Conservation (phyloP, 164 flowering plant species). For the Vitis vinifera region DNA sequence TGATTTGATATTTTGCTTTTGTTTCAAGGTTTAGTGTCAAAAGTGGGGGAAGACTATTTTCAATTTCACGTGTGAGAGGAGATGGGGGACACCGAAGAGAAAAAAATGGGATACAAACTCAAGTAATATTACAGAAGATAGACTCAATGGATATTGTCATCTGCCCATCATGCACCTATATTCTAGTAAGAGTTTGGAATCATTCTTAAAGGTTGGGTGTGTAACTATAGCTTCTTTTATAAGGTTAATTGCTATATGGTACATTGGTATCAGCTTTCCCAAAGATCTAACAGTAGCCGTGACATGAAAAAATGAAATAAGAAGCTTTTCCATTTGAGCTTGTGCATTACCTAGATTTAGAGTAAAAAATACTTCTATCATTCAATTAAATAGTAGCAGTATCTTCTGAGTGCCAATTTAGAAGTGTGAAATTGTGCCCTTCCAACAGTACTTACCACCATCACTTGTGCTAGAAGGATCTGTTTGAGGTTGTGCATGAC, state of each 20-base stretch:
- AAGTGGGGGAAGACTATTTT: too few species aligned
- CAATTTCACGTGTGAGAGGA: too few species aligned
- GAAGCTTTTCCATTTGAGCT: not conserved
- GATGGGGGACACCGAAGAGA: too few species aligned
- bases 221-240: not conserved
- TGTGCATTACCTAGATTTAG: not conserved
- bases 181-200: not conserved
- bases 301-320: not conserved
- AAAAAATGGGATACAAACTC: too few species aligned
- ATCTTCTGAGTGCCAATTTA: too few species aligned
- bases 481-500: conserved; percentile 13
- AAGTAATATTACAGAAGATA: not conserved
- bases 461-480: conserved; percentile 25
- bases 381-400: too few species aligned
- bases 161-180: not conserved
- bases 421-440: too few species aligned
- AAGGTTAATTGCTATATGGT: too few species aligned
- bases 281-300: not conserved
- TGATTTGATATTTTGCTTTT: too few species aligned
- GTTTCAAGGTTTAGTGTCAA: too few species aligned
- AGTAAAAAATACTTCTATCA: too few species aligned
- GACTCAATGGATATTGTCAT: not conserved
- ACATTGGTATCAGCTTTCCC: not conserved
- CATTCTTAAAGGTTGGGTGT: not conserved
- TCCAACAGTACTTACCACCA: conserved; percentile 31